phyloP scores from a whole-genome alignment of 2,329 filamentous ascomycete genomes.

The Mycosphaerelloides madeirae region DNA sequence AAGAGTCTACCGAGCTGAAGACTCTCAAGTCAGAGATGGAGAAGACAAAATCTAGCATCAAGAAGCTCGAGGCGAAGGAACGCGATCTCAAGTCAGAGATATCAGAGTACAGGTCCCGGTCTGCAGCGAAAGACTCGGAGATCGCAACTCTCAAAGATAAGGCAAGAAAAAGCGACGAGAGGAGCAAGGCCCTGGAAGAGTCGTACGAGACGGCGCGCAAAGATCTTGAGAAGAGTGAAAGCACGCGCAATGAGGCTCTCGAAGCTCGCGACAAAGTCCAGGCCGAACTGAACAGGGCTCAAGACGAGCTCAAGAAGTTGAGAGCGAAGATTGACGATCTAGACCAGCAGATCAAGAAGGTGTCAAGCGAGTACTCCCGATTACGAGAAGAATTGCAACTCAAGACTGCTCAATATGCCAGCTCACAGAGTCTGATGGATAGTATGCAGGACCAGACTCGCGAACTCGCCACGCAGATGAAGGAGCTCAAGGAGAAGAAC shows the following conservation, averaged over 20 bases:
- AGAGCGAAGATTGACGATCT: slow-evolving; percentile 62
- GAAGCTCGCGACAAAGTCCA: slow-evolving; percentile 67
- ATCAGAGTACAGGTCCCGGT: slow-evolving; percentile 62
- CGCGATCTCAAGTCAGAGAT: slow-evolving; percentile 76
- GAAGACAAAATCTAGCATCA: slow-evolving; percentile 59
- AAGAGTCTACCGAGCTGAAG: slow-evolving; percentile 72
- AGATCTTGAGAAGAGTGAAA: slow-evolving; percentile 72
- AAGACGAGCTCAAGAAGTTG: slow-evolving; percentile 61
- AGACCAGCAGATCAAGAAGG: slow-evolving; percentile 66
- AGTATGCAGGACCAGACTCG: slow-evolving; percentile 91
- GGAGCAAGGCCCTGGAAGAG: slow-evolving; percentile 71
- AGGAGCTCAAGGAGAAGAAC: slow-evolving; percentile 75
- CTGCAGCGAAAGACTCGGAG: slow-evolving; percentile 71
- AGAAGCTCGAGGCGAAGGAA: slow-evolving; percentile 73
- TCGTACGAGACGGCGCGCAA: slow-evolving; percentile 67
- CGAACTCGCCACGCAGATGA: slow-evolving; percentile 85
- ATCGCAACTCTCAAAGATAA: slow-evolving; percentile 74
- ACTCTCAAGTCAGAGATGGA: slow-evolving; percentile 69
- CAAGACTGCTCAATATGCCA: slow-evolving; percentile 79
- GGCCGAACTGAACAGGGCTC: slow-evolving; percentile 64
- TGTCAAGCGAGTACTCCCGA: slow-evolving; percentile 62
- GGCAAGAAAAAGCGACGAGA: slow-evolving; percentile 67
- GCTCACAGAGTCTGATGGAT: slow-evolving; percentile 76
- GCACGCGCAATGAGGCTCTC: slow-evolving; percentile 71
- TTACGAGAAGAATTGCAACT: slow-evolving; percentile 76